These are phyloP conservation scores for Hibiscus mutabilis DNA, from an alignment of 345 rosid genomes.

Conservation along the genomic window DNA sequence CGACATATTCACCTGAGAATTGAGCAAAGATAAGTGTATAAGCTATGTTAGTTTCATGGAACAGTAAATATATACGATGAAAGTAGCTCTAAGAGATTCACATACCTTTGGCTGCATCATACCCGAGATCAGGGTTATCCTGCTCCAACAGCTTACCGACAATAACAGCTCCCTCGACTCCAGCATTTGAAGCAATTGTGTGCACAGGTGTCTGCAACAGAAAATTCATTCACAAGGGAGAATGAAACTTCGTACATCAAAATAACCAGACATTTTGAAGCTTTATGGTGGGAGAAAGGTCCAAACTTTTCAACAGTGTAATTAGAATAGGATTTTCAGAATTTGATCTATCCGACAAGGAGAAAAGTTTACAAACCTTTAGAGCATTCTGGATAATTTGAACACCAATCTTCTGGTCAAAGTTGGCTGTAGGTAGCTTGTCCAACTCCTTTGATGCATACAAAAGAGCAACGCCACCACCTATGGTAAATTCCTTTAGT, in stretches of 20 bases:
- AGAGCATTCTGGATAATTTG: conserved; percentile 94
- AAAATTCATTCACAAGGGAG: not conserved
- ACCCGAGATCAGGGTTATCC: conserved; percentile 77
- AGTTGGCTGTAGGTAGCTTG: conserved; percentile 74
- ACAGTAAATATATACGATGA: not conserved
- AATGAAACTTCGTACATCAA: not conserved
- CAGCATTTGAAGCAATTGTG: conserved; percentile 81
- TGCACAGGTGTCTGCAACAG: conserved; percentile 67
- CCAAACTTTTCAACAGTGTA: not conserved
- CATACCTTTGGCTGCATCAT: conserved; percentile 95
- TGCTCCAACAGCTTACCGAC: conserved; percentile 93
- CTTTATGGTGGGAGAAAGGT: not conserved
- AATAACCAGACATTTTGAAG: not conserved
- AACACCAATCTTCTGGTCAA: conserved; percentile 89
- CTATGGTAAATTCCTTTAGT: conserved; percentile 22
- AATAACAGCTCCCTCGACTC: conserved; percentile 95
- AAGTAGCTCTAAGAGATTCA: not conserved
- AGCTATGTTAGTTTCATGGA: not conserved
- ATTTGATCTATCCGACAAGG: not conserved
- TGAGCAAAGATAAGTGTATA: not conserved
- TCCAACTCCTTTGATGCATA: conserved; percentile 87
- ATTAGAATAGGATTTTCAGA: not conserved
- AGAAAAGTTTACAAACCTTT: conserved; percentile 42
- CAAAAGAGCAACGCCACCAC: conserved; percentile 95
- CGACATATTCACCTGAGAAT: conserved; percentile 73